These are phyloP conservation scores for Canna indica DNA, from an alignment of 176 grass and related monocot genomes.

Conservation along the genomic window DNA sequence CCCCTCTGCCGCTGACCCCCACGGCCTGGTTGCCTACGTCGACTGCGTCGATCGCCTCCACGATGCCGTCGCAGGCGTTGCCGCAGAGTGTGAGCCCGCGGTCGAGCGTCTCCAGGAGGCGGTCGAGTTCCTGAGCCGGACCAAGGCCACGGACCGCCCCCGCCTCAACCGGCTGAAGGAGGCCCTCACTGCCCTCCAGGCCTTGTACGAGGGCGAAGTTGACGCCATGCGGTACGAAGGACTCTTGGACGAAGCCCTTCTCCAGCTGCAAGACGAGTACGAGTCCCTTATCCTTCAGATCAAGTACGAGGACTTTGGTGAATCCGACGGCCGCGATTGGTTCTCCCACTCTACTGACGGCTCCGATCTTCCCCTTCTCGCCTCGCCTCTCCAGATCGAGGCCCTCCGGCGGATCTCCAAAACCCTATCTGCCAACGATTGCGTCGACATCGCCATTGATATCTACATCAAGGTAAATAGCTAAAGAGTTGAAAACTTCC, in stretches of 20 bases:
- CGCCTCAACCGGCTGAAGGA: slow-evolving; percentile 37
- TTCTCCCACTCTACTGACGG: not conserved
- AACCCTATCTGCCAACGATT: slow-evolving; percentile 54
- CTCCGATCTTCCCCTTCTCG: slow-evolving; percentile 15
- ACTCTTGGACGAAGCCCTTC: slow-evolving; percentile 45
- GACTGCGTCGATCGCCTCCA: slow-evolving; percentile 40
- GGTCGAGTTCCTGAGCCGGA: slow-evolving; percentile 50
- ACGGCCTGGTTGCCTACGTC: slow-evolving; percentile 22
- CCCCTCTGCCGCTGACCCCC: slow-evolving; percentile 2
- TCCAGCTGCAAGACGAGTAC: slow-evolving; percentile 44
- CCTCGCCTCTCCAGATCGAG: slow-evolving; percentile 35
- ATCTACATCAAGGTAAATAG: slow-evolving; percentile 44
- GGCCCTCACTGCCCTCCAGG: slow-evolving; percentile 33
- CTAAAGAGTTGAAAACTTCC: not conserved
- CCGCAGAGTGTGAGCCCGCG: slow-evolving; percentile 34
- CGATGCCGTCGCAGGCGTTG: slow-evolving; percentile 29
- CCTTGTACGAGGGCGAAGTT: slow-evolving; percentile 43
- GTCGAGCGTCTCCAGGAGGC: slow-evolving; percentile 43
- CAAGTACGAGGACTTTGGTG: slow-evolving; percentile 28
- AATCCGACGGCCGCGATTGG: not conserved
- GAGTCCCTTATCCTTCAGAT: slow-evolving; percentile 38
- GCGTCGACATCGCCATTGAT: slow-evolving; percentile 60
- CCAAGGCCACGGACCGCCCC: slow-evolving; percentile 34
- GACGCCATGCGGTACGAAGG: slow-evolving; percentile 61
- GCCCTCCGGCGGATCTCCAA: slow-evolving; percentile 33